Evolutionary conservation across 2,329 filamentous ascomycete genomes (phyloP).

Genomic region (Colletotrichum godetiae): DNA sequence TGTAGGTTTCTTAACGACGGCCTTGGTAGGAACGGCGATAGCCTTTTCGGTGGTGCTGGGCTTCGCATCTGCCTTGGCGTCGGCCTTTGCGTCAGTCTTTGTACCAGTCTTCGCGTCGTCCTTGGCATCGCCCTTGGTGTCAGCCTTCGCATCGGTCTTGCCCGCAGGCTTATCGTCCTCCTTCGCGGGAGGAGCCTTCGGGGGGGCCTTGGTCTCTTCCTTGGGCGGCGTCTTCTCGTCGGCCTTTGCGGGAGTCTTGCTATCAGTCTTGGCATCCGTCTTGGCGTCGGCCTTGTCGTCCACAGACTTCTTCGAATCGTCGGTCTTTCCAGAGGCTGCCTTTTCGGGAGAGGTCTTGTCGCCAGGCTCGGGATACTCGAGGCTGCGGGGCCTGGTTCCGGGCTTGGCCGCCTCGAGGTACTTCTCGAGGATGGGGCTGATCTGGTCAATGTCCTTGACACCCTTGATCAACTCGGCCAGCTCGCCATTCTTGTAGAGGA

Average conservation of each 20-base stretch:
- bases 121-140: constrained; percentile 40
- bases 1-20: constrained; percentile 58
- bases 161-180: constrained; percentile 38
- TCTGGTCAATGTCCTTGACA: constrained; percentile 71
- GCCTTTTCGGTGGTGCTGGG: constrained; percentile 37
- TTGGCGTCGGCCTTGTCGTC: constrained; percentile 38
- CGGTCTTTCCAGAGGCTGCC: constrained; percentile 43
- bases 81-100: constrained; percentile 43
- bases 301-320: constrained; percentile 34
- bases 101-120: constrained; percentile 33
- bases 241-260: constrained; percentile 43
- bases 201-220: constrained; percentile 37
- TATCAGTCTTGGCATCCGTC: constrained; percentile 37
- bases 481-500: constrained; percentile 84
- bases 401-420: constrained; percentile 82
- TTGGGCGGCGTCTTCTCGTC: constrained; percentile 40
- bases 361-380: constrained; percentile 78
- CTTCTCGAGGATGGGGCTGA: constrained; percentile 80
- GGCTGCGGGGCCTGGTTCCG: constrained; percentile 76
- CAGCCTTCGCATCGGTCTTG: constrained; percentile 47
- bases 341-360: constrained; percentile 59
- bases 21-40: constrained; percentile 49
- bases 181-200: constrained; percentile 28
- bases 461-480: constrained; percentile 73
- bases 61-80: constrained; percentile 36